These are phyloP conservation scores for Picea glauca DNA, from an alignment of 75 land plant species.

Conservation along the genomic window DNA sequence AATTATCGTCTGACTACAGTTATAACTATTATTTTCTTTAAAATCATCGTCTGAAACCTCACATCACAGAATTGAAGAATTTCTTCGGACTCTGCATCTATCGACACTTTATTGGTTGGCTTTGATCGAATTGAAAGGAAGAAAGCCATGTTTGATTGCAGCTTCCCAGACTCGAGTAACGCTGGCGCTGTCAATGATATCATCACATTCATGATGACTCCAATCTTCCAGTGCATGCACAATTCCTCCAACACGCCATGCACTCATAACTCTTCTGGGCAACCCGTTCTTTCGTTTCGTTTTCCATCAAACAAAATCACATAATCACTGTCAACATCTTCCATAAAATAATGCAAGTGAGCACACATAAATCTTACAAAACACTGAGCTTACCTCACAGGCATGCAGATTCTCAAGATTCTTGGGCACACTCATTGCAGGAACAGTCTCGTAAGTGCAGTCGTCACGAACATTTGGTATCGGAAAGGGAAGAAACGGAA, in stretches of 20 bases:
- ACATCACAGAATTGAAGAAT: too few species aligned
- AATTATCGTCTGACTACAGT: too few species aligned
- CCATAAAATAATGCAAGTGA: neutral
- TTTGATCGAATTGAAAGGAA: slow-evolving; percentile 12
- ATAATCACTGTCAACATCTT: neutral
- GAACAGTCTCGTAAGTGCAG: slow-evolving; percentile 51
- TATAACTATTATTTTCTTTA: too few species aligned
- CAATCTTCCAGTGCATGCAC: too few species aligned
- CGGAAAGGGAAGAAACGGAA: slow-evolving; percentile 56
- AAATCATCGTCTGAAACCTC: too few species aligned
- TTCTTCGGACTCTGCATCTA: too few species aligned
- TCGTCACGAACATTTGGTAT: slow-evolving; percentile 39
- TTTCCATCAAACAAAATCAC: neutral
- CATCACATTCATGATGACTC: too few species aligned
- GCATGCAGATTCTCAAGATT: slow-evolving; percentile 37
- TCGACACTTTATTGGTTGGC: too few species aligned
- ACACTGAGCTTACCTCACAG: slow-evolving; percentile 38
- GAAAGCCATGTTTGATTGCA: slow-evolving; percentile 35
- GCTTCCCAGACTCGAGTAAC: too few species aligned
- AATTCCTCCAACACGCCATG: slow-evolving; percentile 50
- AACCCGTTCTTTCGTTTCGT: slow-evolving; percentile 35
- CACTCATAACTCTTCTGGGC: slow-evolving; percentile 58
- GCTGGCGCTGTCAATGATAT: too few species aligned
- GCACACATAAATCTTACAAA: neutral
- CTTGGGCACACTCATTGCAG: slow-evolving; percentile 45